Evolutionary conservation across 2,329 filamentous ascomycete genomes (phyloP).

Genomic region (Colletotrichum sansevieriae): DNA sequence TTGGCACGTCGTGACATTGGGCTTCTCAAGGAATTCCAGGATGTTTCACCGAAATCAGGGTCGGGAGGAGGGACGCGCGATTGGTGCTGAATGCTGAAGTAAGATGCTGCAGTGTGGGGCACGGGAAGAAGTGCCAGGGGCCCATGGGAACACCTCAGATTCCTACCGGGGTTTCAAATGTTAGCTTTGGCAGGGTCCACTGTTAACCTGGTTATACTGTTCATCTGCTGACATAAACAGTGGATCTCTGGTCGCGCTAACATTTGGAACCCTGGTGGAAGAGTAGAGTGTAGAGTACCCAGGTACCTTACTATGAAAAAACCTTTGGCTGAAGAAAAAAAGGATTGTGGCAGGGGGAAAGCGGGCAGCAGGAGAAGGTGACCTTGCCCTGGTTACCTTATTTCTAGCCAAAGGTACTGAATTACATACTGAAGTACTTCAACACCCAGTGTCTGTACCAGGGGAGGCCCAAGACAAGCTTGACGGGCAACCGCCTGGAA

Average conservation of each 20-base stretch:
- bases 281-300: too few relatives aligned
- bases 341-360: neutral
- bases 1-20: constrained; percentile 17
- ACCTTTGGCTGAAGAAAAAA: constrained; percentile 7
- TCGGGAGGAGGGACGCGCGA: neutral
- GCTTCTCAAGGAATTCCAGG: constrained; percentile 18
- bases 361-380: constrained; percentile 12
- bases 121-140: constrained; percentile 28
- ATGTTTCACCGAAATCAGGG: constrained; percentile 32
- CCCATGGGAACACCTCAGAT: constrained; percentile 13
- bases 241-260: too few relatives aligned
- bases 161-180: neutral
- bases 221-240: too few relatives aligned
- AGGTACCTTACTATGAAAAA: neutral
- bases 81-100: too few relatives aligned
- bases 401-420: constrained; percentile 14
- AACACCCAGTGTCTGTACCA: neutral
- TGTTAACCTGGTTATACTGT: too few relatives aligned
- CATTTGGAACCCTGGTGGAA: too few relatives aligned
- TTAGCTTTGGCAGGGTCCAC: too few relatives aligned
- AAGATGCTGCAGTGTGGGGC: constrained; percentile 13
- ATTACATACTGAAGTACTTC: too few relatives aligned
- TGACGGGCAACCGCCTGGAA: constrained; percentile 21
- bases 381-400: constrained; percentile 1
- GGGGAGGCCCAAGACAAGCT: constrained; percentile 22